Conservation (phyloP, 2,329 filamentous ascomycete genomes). For the Akanthomyces dipterigenus region DNA sequence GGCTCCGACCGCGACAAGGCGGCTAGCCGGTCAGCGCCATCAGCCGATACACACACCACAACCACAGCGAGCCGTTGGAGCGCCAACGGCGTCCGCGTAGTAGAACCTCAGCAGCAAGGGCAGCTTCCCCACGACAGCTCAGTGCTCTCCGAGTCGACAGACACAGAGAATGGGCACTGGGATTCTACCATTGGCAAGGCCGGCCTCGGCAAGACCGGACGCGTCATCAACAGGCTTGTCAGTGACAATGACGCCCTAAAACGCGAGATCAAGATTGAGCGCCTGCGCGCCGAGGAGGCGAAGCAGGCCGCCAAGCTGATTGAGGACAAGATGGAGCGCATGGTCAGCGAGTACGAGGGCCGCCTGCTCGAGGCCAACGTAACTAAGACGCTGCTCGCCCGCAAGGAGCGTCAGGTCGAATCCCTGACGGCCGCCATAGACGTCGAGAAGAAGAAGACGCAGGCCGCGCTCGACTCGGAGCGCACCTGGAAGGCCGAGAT, state of each 20-base stretch:
- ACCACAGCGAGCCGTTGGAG: conserved; percentile 25
- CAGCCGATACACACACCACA: conserved; percentile 30
- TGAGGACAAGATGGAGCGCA: conserved; percentile 64
- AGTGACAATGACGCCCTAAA: conserved; percentile 74
- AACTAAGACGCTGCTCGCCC: conserved; percentile 61
- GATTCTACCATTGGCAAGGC: conserved; percentile 64
- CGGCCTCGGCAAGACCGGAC: conserved; percentile 65
- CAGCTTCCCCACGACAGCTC: conserved; percentile 21
- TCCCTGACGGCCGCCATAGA: conserved; percentile 59
- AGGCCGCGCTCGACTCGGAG: conserved; percentile 53
- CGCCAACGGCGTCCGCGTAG: conserved; percentile 23
- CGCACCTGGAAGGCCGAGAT: conserved; percentile 56
- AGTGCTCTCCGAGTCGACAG: conserved; percentile 26
- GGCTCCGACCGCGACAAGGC: conserved; percentile 24
- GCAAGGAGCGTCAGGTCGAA: conserved; percentile 70
- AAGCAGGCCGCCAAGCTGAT: conserved; percentile 59
- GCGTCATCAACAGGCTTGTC: conserved; percentile 75
- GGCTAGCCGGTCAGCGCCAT: conserved; percentile 20
- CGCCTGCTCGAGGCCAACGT: conserved; percentile 63
- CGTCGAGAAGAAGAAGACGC: conserved; percentile 54
- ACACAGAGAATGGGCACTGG: conserved; percentile 39
- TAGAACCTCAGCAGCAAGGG: conserved; percentile 19
- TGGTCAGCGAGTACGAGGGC: conserved; percentile 62
- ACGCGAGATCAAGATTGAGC: conserved; percentile 63
- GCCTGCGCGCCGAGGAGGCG: conserved; percentile 61